phyloP scores from a whole-genome alignment of 1,139 yeast genomes.

The Geotrichum klebahnii region DNA sequence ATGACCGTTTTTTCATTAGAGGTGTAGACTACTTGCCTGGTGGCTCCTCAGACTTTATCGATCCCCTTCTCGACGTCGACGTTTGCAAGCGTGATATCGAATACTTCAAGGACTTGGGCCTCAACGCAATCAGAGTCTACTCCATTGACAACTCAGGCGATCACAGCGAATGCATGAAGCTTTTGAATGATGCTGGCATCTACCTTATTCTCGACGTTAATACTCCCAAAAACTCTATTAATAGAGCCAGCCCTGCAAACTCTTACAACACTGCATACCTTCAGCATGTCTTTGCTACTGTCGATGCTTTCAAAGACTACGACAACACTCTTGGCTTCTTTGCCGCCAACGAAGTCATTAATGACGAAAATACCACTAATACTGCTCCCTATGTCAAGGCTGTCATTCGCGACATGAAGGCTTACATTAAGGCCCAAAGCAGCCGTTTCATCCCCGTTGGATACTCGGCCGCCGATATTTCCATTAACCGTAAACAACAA shows the following conservation, averaged over 20 bases:
- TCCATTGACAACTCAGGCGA: slow-evolving; percentile 76
- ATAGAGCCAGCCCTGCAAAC: slow-evolving; percentile 67
- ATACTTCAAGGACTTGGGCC: slow-evolving; percentile 64
- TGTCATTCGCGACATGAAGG: slow-evolving; percentile 77
- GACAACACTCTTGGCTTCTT: slow-evolving; percentile 87
- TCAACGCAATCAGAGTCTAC: slow-evolving; percentile 82
- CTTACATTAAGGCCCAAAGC: slow-evolving; percentile 57
- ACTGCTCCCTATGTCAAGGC: slow-evolving; percentile 75
- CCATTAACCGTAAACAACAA: slow-evolving; percentile 47
- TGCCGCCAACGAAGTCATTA: slow-evolving; percentile 91
- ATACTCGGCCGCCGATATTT: slow-evolving; percentile 93
- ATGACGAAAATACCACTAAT: slow-evolving; percentile 70
- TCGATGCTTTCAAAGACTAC: slow-evolving; percentile 75
- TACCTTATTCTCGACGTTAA: slow-evolving; percentile 87
- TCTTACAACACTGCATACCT: slow-evolving; percentile 53
- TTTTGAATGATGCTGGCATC: slow-evolving; percentile 87
- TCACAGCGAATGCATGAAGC: slow-evolving; percentile 86
- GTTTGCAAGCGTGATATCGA: slow-evolving; percentile 74
- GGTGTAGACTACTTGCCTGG: slow-evolving; percentile 84
- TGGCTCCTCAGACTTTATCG: slow-evolving; percentile 53
- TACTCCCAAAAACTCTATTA: slow-evolving; percentile 73
- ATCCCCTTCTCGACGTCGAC: slow-evolving; percentile 66
- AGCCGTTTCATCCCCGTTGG: slow-evolving; percentile 83
- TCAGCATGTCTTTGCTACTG: slow-evolving; percentile 53
- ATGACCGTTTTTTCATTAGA: slow-evolving; percentile 73